These are phyloP conservation scores for Leptosphaerulina australis DNA, from an alignment of 2,329 filamentous ascomycete genomes.

Conservation along the genomic window DNA sequence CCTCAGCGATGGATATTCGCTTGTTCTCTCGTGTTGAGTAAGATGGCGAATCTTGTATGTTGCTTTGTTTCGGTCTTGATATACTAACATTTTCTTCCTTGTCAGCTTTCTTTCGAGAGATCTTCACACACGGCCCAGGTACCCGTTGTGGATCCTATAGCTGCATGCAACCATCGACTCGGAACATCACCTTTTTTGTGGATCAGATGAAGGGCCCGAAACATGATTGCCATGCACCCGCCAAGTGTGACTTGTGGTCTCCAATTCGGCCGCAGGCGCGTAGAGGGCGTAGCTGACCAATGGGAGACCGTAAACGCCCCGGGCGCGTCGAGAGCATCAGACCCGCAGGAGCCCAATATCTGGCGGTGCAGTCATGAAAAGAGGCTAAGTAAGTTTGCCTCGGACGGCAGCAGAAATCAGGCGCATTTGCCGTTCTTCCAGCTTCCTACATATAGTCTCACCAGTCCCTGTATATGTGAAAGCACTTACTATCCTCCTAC, in stretches of 20 bases:
- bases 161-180: constrained; percentile 11
- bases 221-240: constrained; percentile 33
- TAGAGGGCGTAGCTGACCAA: constrained; percentile 32
- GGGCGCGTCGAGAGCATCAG: constrained; percentile 25
- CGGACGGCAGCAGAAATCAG: constrained; percentile 16
- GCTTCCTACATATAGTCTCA: constrained; percentile 15
- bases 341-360: constrained; percentile 15
- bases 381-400: constrained; percentile 31
- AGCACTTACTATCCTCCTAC: constrained; percentile 6
- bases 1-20: not conserved
- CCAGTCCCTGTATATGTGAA: constrained; percentile 14
- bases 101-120: not conserved
- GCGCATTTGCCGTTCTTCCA: constrained; percentile 16
- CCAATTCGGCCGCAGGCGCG: constrained; percentile 41
- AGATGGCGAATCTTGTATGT: not conserved
- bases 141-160: constrained; percentile 12
- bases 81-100: not conserved
- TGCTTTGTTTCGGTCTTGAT: not conserved
- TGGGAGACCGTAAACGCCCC: constrained; percentile 21
- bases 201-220: constrained; percentile 6
- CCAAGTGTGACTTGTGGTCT: constrained; percentile 43
- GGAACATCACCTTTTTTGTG: constrained; percentile 15
- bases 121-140: constrained; percentile 4
- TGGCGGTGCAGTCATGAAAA: constrained; percentile 21
- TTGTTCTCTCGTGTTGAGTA: not conserved